phyloP scores from a whole-genome alignment of 179 eudicot genomes.

The Monotropa hypopitys region DNA sequence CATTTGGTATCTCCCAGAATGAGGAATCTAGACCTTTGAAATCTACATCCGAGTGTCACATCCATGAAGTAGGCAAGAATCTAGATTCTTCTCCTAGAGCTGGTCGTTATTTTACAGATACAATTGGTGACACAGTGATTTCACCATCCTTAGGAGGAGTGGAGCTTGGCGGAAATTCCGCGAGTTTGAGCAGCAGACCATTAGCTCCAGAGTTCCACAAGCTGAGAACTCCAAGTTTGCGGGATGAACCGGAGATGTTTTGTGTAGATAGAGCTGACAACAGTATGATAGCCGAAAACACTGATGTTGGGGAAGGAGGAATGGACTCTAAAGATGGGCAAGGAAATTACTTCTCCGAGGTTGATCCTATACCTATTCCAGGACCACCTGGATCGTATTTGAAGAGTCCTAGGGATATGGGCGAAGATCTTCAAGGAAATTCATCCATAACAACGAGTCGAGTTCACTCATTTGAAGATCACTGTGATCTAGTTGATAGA shows the following conservation, averaged over 20 bases:
- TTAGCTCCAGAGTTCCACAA: slow-evolving; percentile 20
- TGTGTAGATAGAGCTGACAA: slow-evolving; percentile 22
- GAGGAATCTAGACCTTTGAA: slow-evolving; percentile 4
- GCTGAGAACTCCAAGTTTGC: slow-evolving; percentile 13
- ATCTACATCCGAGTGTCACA: neutral
- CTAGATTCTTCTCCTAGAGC: slow-evolving; percentile 13
- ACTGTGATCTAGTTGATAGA: slow-evolving; percentile 25
- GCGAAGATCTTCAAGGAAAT: slow-evolving; percentile 50
- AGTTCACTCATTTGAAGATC: slow-evolving; percentile 36
- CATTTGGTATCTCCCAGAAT: slow-evolving; percentile 6
- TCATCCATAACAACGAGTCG: slow-evolving; percentile 41
- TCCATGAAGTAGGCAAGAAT: slow-evolving; percentile 12
- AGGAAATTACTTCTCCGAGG: slow-evolving; percentile 30
- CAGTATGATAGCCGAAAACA: slow-evolving; percentile 8
- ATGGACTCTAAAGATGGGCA: slow-evolving; percentile 18
- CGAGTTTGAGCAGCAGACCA: slow-evolving; percentile 21
- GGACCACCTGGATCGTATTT: slow-evolving; percentile 91
- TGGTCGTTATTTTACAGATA: slow-evolving; percentile 10
- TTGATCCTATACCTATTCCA: slow-evolving; percentile 74
- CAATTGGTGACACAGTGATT: slow-evolving; percentile 10
- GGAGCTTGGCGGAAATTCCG: slow-evolving; percentile 18
- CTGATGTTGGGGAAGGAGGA: slow-evolving; percentile 13
- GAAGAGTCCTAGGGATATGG: slow-evolving; percentile 66
- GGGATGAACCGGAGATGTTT: slow-evolving; percentile 22
- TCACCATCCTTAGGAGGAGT: slow-evolving; percentile 18